Percentiles rank a stretch among this genome's conserved stretches.
Evolutionary conservation across 345 rosid species (phyloP).

Genomic region (Mangifera indica): DNA sequence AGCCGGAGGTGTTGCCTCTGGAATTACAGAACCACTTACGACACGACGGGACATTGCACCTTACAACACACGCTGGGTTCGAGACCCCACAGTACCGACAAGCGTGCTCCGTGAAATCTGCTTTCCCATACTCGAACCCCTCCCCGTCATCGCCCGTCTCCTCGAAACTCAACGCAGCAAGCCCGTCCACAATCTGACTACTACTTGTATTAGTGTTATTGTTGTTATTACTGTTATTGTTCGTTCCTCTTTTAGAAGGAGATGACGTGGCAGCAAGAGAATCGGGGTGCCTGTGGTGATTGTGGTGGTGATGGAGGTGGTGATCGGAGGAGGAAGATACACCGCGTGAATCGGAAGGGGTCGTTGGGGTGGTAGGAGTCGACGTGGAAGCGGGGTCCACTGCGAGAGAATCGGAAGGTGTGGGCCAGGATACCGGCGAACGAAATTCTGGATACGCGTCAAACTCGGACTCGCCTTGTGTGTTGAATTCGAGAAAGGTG

Average conservation of each 20-base stretch:
- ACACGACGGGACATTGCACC: conserved; percentile 97
- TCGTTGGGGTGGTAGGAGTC: conserved; percentile 23
- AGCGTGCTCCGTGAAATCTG: conserved; percentile 86
- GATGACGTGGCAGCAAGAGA: conserved; percentile 17
- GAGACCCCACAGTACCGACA: conserved; percentile 97
- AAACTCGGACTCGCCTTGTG: conserved; percentile 96
- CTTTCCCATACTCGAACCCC: conserved; percentile 72
- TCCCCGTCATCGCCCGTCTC: conserved; percentile 87
- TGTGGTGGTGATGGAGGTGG: conserved; percentile 33
- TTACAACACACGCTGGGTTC: conserved; percentile 94
- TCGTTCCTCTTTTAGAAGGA: conserved; percentile 21
- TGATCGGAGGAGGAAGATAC: conserved; percentile 42
- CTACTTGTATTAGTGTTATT: conserved; percentile 24
- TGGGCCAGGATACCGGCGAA: conserved; percentile 81
- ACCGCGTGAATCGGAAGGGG: conserved; percentile 33
- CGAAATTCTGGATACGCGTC: conserved; percentile 84
- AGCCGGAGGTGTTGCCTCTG: conserved; percentile 97
- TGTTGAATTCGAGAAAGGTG: conserved; percentile 91
- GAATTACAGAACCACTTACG: conserved; percentile 99
- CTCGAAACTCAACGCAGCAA: conserved; percentile 80
- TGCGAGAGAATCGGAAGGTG: conserved; percentile 79
- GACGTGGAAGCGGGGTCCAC: conserved; percentile 37
- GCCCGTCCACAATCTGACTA: conserved; percentile 26
- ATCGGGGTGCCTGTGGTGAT: conserved; percentile 17
- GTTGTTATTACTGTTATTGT: conserved; percentile 28